Conservation (phyloP, 441 rosid species). For the Syzygium syzygioides region DNA sequence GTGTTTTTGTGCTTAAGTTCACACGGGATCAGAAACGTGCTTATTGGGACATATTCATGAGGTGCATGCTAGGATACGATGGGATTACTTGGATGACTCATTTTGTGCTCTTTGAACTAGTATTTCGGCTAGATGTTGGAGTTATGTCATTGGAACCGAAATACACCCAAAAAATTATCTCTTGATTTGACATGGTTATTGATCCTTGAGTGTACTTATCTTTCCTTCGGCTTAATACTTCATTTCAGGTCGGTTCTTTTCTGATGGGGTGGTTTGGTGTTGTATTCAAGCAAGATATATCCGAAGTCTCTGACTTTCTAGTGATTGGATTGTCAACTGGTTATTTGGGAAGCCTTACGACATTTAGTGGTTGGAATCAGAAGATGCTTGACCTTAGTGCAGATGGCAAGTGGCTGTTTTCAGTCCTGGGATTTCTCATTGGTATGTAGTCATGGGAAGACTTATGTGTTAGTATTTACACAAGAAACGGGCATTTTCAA, state of each 20-base stretch:
- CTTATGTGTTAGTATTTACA: not conserved
- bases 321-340: constrained; percentile 83
- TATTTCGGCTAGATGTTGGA: not conserved
- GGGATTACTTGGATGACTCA: not conserved
- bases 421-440: constrained; percentile 55
- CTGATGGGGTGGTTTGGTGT: constrained; percentile 97
- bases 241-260: constrained; percentile 79
- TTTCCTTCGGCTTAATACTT: not conserved
- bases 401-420: constrained; percentile 63
- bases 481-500: not conserved
- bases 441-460: constrained; percentile 34
- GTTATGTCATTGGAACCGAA: not conserved
- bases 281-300: constrained; percentile 71
- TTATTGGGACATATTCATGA: not conserved
- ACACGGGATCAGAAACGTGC: not conserved
- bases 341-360: constrained; percentile 85
- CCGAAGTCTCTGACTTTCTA: constrained; percentile 52
- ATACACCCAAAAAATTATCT: not conserved
- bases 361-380: constrained; percentile 98
- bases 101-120: not conserved
- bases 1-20: not conserved
- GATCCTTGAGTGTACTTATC: not conserved
- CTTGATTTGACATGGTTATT: not conserved
- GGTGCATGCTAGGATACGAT: not conserved
- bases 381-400: constrained; percentile 84